Evolutionary conservation across 164 flowering plant genomes (phyloP).

Genomic region (Vitis cinerea): DNA sequence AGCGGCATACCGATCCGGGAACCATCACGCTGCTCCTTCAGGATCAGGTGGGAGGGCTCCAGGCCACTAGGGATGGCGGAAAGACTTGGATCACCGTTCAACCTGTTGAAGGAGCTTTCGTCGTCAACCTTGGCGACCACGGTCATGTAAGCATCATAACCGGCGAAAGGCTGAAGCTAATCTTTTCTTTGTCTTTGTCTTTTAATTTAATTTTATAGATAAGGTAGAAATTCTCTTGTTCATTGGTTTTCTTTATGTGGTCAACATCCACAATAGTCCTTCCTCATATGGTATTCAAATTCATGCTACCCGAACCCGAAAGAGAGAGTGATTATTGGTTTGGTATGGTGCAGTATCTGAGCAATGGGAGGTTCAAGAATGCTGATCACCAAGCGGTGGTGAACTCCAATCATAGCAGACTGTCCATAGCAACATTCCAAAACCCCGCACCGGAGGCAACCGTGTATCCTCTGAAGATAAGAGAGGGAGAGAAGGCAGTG

Average conservation of each 20-base stretch:
- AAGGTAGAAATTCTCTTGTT: too few species aligned
- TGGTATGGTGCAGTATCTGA: slow-evolving; percentile 45
- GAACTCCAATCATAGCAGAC: slow-evolving; percentile 67
- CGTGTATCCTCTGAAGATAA: slow-evolving; percentile 62
- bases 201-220: too few species aligned
- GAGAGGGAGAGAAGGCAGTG: slow-evolving; percentile 70
- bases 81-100: slow-evolving; percentile 86
- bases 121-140: slow-evolving; percentile 88
- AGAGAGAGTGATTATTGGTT: neutral
- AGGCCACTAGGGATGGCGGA: slow-evolving; percentile 80
- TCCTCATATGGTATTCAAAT: too few species aligned
- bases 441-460: slow-evolving; percentile 82
- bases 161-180: too few species aligned
- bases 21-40: slow-evolving; percentile 81
- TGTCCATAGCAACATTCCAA: slow-evolving; percentile 87
- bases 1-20: slow-evolving; percentile 91
- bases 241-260: too few species aligned
- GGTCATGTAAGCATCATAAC: slow-evolving; percentile 63
- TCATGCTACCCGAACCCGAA: too few species aligned
- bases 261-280: too few species aligned
- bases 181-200: too few species aligned
- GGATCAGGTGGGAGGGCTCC: slow-evolving; percentile 86
- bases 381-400: slow-evolving; percentile 95
- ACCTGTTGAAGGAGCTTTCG: slow-evolving; percentile 78
- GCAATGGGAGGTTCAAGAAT: slow-evolving; percentile 93